phyloP scores from a whole-genome alignment of 495 filamentous ascomycete genomes.

The Hypoxylon fuscum region DNA sequence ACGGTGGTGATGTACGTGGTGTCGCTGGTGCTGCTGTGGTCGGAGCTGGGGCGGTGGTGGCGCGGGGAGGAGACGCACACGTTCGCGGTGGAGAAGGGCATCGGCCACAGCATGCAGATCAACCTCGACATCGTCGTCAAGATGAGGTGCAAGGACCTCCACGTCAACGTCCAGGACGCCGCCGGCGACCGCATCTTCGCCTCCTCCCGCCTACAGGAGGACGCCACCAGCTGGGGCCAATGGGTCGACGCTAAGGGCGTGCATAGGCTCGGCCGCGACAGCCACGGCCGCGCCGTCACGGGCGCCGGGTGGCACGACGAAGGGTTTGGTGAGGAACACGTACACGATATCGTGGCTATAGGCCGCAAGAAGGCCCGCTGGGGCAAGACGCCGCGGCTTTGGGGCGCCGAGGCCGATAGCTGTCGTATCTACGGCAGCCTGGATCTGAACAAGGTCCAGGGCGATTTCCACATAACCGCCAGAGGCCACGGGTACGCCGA shows the following conservation, averaged over 20 bases:
- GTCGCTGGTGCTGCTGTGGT: constrained; percentile 74
- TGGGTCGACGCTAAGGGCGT: constrained; percentile 80
- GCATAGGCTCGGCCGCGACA: constrained; percentile 67
- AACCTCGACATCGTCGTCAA: constrained; percentile 94
- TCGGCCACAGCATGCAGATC: constrained; percentile 87
- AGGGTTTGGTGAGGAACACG: constrained; percentile 72
- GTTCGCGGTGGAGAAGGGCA: constrained; percentile 93
- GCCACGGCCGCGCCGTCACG: constrained; percentile 56
- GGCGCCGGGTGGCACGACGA: constrained; percentile 68
- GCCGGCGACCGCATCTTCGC: constrained; percentile 91
- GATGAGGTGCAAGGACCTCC: constrained; percentile 88
- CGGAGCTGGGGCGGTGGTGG: constrained; percentile 85
- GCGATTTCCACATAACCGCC: constrained; percentile 98
- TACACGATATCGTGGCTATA: constrained; percentile 74
- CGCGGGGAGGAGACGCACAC: constrained; percentile 82
- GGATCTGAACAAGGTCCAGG: constrained; percentile 94
- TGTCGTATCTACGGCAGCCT: constrained; percentile 92
- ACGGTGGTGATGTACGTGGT: constrained; percentile 82
- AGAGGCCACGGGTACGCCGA: constrained; percentile 92
- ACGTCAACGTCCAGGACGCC: constrained; percentile 98
- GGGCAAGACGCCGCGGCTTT: constrained; percentile 76
- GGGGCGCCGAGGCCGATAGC: constrained; percentile 63
- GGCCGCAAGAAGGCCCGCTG: constrained; percentile 66
- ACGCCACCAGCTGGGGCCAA: constrained; percentile 79
- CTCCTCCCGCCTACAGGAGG: constrained; percentile 73